phyloP scores from a whole-genome alignment of 2,329 filamentous ascomycete species.

The Paracoccidioides brasiliensis region DNA sequence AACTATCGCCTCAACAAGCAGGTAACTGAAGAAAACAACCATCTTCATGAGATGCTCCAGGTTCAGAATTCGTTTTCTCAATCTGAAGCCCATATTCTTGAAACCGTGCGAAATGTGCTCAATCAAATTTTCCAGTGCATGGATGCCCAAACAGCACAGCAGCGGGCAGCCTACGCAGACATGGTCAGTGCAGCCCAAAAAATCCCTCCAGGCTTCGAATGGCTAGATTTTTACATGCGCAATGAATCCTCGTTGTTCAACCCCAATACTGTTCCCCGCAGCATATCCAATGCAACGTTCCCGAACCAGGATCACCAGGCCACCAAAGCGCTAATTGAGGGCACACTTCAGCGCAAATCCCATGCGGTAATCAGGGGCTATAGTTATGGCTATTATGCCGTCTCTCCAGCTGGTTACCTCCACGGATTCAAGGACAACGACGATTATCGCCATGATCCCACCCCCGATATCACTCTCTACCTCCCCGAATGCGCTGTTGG shows the following conservation, averaged over 20 bases:
- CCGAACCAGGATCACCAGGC: slow-evolving; percentile 75
- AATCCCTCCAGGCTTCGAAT: slow-evolving; percentile 78
- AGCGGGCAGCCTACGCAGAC: slow-evolving; percentile 67
- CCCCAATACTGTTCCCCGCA: slow-evolving; percentile 59
- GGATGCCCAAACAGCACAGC: slow-evolving; percentile 68
- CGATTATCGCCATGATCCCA: slow-evolving; percentile 42
- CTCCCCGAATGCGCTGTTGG: slow-evolving; percentile 81
- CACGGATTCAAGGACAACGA: slow-evolving; percentile 97
- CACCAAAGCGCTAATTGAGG: slow-evolving; percentile 75
- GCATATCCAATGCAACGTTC: slow-evolving; percentile 62
- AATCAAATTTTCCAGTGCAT: slow-evolving; percentile 72
- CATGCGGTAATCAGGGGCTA: slow-evolving; percentile 72
- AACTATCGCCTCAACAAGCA: slow-evolving; percentile 79
- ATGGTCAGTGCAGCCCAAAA: slow-evolving; percentile 65
- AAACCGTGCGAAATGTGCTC: slow-evolving; percentile 70
- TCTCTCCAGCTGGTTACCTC: slow-evolving; percentile 75
- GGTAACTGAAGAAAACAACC: slow-evolving; percentile 89
- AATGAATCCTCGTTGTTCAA: slow-evolving; percentile 63
- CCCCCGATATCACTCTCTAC: slow-evolving; percentile 79
- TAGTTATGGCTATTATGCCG: slow-evolving; percentile 73
- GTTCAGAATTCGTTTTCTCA: slow-evolving; percentile 82
- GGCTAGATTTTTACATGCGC: slow-evolving; percentile 68
- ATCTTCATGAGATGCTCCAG: slow-evolving; percentile 75
- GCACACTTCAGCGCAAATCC: slow-evolving; percentile 78
- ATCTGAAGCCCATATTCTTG: slow-evolving; percentile 77